Evolutionary conservation across 2,329 filamentous ascomycete species (phyloP), one percentile per base, ranked within the genome.

Genomic region (Penicillium sclerotiorum): DNA sequence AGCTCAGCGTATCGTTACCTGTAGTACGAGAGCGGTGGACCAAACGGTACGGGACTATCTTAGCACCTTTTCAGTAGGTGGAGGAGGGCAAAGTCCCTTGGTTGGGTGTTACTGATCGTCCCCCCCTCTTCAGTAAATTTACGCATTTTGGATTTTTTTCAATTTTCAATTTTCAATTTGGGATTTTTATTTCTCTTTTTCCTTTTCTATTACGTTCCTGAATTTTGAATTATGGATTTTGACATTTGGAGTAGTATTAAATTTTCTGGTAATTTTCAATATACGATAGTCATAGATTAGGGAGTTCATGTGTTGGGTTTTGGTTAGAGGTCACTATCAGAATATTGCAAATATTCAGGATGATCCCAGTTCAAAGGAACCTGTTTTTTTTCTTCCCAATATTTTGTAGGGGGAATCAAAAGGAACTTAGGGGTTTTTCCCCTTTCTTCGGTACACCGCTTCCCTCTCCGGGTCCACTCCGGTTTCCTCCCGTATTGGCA

Each of bases 21-120:
- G 27, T 28, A n/a, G 40, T 43, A 43, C 40, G 40, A 43, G 40
- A 43, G 40, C 40, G 40, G 40, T 43, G 40, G 40, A 17, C n/a
- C n/a, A n/a, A n/a, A n/a, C 38, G 38, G 42, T 32, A 50, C 42
- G n/a, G 37, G 56, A 55, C 56, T 57, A 56, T 57, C 53, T 52
- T 58, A 52, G 46, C 53, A 52, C 48, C 50, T 54, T 56, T 58
- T 52, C 46, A 57, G 53, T 40, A 56, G 56, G 44, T 54, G 49
- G 51, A 55, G 43, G 49, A 52, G 45, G 36, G 15, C 36, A 33
- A 52, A 47, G 50, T 55, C 56, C 56, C 56, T 53, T 52, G 51
- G 52, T 46, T 53, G 43, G 32, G 23, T 37, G 43, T 23, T 20
- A 41, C 30, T 50, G 55, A 57, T 57, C 52, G 49, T 53, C 52